Conservation (phyloP, 768 basidiomycete genomes). For the Lactifluus subvellereus region DNA sequence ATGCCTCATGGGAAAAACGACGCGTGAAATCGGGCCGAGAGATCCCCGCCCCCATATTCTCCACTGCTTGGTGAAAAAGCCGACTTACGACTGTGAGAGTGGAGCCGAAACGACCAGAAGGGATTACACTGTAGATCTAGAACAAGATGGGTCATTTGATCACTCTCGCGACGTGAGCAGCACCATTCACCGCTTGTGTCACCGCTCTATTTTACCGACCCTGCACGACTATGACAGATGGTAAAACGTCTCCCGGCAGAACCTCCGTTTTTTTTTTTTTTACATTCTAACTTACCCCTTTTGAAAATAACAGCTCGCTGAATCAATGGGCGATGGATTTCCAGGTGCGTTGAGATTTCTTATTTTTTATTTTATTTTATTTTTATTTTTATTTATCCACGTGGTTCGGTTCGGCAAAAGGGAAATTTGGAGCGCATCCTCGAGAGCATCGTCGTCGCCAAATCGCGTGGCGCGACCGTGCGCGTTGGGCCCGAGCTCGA, state of each 20-base stretch:
- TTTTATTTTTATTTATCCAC: not conserved
- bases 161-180: conserved; percentile 72
- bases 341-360: conserved; percentile 45
- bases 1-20: no score
- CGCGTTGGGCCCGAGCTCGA: conserved; percentile 97
- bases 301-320: conserved; percentile 55
- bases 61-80: no score
- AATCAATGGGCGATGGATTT: conserved; percentile 99
- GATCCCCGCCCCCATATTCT: no score
- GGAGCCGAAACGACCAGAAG: not conserved
- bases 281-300: not conserved
- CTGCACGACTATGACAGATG: not conserved
- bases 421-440: conserved; percentile 93
- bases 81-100: not conserved
- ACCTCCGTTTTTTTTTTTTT: not conserved
- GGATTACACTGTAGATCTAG: not conserved
- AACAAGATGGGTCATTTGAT: conserved; percentile 75
- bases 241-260: conserved; percentile 21
- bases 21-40: no score
- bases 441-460: conserved; percentile 82
- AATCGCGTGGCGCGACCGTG: conserved; percentile 79
- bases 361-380: not conserved
- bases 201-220: conserved; percentile 27
- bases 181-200: conserved; percentile 24
- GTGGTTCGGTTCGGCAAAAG: conserved; percentile 35